These are phyloP conservation scores for Linaria vulgaris DNA, from an alignment of 257 asterid species.

Conservation along the genomic window DNA sequence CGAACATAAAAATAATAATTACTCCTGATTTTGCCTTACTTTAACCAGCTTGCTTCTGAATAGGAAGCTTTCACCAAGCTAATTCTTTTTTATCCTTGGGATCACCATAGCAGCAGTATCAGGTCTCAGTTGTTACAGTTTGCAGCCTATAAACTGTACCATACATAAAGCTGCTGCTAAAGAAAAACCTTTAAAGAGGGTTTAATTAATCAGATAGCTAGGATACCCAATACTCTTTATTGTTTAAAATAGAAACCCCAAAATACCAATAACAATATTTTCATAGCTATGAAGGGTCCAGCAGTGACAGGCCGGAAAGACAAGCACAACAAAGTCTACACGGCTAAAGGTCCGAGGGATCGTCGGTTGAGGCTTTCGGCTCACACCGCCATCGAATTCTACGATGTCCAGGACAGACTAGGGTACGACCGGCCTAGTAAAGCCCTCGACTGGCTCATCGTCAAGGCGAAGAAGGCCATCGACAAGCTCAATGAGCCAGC, in stretches of 20 bases:
- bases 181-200: background rate
- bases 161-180: background rate
- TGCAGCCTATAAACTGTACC: conserved; percentile 20
- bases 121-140: conserved; percentile 19
- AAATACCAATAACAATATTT: background rate
- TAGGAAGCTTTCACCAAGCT: conserved; percentile 32
- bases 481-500: conserved; percentile 31
- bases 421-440: conserved; percentile 71
- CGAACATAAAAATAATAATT: conserved; percentile 1
- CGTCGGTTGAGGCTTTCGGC: conserved; percentile 63
- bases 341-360: conserved; percentile 63
- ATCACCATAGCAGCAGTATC: conserved; percentile 34
- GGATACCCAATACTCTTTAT: too few species aligned
- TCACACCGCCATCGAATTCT: conserved; percentile 64
- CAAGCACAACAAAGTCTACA: conserved; percentile 28
- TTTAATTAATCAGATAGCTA: conserved; percentile 1
- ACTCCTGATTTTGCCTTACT: conserved; percentile 26
- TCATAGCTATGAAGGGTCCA: background rate
- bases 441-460: conserved; percentile 64
- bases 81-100: conserved; percentile 33
- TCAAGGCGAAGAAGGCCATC: conserved; percentile 52
- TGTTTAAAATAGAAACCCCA: too few species aligned
- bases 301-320: too few species aligned
- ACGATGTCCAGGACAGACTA: conserved; percentile 62
- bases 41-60: conserved; percentile 29